Percentiles rank a stretch among this genome's conserved stretches.
phyloP scores from a whole-genome alignment of 768 basidiomycete genomes.

The Terana coerulea region DNA sequence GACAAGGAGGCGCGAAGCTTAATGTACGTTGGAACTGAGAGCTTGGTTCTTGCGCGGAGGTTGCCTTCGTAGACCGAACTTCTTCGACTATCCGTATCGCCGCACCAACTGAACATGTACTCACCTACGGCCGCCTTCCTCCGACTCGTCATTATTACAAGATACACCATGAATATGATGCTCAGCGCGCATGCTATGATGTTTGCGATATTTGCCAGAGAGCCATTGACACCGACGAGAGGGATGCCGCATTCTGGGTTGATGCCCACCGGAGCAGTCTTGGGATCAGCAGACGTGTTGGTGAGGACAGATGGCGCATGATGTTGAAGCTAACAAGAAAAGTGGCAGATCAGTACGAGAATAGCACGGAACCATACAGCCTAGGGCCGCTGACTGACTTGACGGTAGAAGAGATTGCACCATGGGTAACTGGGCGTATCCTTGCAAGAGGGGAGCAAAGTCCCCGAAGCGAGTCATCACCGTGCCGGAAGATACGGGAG shows the following conservation, averaged over 20 bases:
- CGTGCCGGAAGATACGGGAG: background rate
- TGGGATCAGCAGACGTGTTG: slow-evolving; percentile 40
- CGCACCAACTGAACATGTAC: too few relatives aligned
- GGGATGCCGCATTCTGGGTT: slow-evolving; percentile 79
- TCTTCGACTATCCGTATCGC: too few relatives aligned
- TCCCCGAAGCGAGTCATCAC: slow-evolving; percentile 67
- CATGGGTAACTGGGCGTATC: slow-evolving; percentile 78
- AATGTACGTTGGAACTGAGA: too few relatives aligned
- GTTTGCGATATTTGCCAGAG: slow-evolving; percentile 83
- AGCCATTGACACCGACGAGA: slow-evolving; percentile 50
- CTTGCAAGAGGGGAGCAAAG: slow-evolving; percentile 63
- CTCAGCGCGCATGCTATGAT: slow-evolving; percentile 78
- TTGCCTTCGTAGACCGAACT: too few relatives aligned
- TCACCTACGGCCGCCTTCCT: slow-evolving; percentile 87
- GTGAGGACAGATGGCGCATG: slow-evolving; percentile 30
- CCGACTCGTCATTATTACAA: slow-evolving; percentile 56
- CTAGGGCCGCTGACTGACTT: slow-evolving; percentile 47
- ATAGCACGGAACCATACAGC: slow-evolving; percentile 2
- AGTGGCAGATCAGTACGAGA: slow-evolving; percentile 8
- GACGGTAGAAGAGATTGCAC: slow-evolving; percentile 94
- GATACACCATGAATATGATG: slow-evolving; percentile 50
- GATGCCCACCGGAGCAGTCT: slow-evolving; percentile 74
- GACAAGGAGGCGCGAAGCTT: too few relatives aligned
- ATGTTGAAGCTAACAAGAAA: slow-evolving; percentile 26
- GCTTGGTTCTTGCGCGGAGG: too few relatives aligned